Conservation (phyloP, 805 yeast species). For the Teunomyces stri region DNA sequence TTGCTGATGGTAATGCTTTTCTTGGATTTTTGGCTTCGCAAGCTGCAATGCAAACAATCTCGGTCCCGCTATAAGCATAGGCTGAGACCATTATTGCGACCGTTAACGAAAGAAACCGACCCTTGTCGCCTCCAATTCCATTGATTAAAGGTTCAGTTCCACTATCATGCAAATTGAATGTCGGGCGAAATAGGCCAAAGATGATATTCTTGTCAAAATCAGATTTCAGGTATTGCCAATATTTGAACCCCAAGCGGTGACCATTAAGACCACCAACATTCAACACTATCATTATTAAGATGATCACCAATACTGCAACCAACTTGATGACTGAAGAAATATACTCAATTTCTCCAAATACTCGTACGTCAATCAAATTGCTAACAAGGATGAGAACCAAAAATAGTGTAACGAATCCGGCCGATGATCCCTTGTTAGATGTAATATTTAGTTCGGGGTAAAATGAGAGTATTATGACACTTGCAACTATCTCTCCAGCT, state of each 20-base stretch:
- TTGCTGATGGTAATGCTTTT: constrained; percentile 72
- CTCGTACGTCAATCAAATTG: constrained; percentile 66
- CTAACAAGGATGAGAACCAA: constrained; percentile 43
- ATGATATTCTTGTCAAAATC: constrained; percentile 46
- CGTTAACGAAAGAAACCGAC: constrained; percentile 58
- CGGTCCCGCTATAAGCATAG: constrained; percentile 80
- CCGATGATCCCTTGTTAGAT: constrained; percentile 39
- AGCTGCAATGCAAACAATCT: constrained; percentile 78
- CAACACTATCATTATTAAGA: constrained; percentile 62
- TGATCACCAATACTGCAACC: constrained; percentile 47
- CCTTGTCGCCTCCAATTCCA: constrained; percentile 62
- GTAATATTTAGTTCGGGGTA: constrained; percentile 57
- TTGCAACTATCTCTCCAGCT: constrained; percentile 80
- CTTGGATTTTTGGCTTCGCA: constrained; percentile 85
- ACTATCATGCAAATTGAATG: constrained; percentile 61
- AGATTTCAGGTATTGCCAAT: constrained; percentile 59
- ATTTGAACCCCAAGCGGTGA: constrained; percentile 58
- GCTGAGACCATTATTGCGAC: constrained; percentile 64
- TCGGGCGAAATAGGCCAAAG: constrained; percentile 73
- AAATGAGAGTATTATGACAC: constrained; percentile 70
- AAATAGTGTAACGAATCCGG: constrained; percentile 67
- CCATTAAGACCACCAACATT: constrained; percentile 57
- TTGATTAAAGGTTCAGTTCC: constrained; percentile 48
- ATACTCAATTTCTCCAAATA: constrained; percentile 75
- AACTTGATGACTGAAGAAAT: constrained; percentile 58